phyloP scores from a whole-genome alignment of 768 basidiomycete genomes.

The Lactarius evosmus region DNA sequence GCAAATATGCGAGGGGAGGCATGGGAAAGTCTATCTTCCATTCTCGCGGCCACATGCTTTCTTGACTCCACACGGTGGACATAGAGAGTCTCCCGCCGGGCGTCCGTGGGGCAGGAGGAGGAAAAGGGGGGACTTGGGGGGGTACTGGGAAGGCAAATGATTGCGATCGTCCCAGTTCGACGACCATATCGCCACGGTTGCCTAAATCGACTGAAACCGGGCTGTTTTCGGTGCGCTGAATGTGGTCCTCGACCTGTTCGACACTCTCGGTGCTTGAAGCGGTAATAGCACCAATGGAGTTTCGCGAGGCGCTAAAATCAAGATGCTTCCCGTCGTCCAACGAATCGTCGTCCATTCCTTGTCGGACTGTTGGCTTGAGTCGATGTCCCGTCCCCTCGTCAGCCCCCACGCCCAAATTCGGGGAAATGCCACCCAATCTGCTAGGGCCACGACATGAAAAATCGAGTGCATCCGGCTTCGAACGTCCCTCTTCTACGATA shows the following conservation, averaged over 20 bases:
- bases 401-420: background rate
- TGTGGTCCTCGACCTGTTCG: background rate
- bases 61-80: constrained; percentile 23
- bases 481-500: constrained; percentile 15
- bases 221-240: background rate
- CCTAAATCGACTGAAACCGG: background rate
- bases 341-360: background rate
- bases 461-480: background rate
- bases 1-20: constrained; percentile 11
- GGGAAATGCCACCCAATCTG: constrained; percentile 14
- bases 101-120: background rate
- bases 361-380: background rate
- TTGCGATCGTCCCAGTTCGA: background rate
- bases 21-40: constrained; percentile 8
- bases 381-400: constrained; percentile 4
- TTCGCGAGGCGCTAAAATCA: background rate
- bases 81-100: constrained; percentile 5
- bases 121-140: background rate
- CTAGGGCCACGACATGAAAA: constrained; percentile 17
- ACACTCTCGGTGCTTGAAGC: background rate
- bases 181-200: background rate
- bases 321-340: background rate
- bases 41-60: constrained; percentile 22
- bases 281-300: background rate
- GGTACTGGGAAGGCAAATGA: background rate